phyloP scores from a whole-genome alignment of 768 basidiomycete species.

The Galerina sulciceps region DNA sequence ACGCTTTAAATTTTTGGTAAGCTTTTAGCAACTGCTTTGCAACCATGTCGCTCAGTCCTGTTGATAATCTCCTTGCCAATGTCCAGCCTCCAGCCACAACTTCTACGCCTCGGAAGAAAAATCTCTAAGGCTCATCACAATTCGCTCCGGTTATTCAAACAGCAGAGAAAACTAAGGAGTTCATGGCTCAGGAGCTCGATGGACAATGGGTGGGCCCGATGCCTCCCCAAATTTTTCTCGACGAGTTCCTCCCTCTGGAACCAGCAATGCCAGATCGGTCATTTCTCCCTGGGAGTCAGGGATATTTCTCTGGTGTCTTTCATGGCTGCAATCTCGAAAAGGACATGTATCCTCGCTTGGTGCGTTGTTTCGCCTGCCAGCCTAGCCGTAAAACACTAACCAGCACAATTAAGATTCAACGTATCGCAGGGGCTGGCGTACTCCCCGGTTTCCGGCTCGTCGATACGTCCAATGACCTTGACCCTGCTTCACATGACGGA shows the following conservation, averaged over 20 bases:
- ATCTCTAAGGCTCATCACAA: too few relatives aligned
- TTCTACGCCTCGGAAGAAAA: too few relatives aligned
- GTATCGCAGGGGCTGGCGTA: background rate
- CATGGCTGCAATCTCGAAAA: background rate
- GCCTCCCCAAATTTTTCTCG: background rate
- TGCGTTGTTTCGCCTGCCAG: background rate
- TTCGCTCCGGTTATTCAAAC: background rate
- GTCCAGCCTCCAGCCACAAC: too few relatives aligned
- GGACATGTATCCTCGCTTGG: constrained; percentile 11
- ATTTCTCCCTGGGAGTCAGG: background rate
- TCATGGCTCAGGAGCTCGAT: too few relatives aligned
- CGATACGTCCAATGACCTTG: constrained; percentile 1
- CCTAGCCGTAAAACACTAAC: background rate
- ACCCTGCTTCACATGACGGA: background rate
- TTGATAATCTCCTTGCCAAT: too few relatives aligned
- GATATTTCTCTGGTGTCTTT: background rate
- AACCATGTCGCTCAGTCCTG: too few relatives aligned
- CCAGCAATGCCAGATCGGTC: too few relatives aligned
- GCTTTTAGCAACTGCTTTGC: too few relatives aligned
- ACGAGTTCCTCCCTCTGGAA: background rate
- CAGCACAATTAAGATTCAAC: background rate
- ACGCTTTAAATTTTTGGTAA: too few relatives aligned
- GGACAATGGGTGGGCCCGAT: too few relatives aligned
- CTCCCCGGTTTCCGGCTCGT: constrained; percentile 9
- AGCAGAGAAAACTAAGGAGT: background rate